Conservation (phyloP, 2,329 filamentous ascomycete genomes). For the Neopestalotiopsis rosae region DNA sequence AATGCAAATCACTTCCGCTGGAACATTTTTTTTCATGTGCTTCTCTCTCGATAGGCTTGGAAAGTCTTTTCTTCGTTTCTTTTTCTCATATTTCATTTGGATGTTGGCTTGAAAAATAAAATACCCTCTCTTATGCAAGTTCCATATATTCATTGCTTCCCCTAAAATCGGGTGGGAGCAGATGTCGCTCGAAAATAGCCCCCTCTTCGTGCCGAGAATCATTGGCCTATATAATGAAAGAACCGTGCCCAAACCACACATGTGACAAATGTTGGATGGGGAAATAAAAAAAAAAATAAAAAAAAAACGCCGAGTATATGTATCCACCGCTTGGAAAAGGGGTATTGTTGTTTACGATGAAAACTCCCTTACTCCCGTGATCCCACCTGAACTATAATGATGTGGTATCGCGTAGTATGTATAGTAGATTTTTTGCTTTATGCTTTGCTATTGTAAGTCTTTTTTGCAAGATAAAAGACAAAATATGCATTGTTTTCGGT, state of each 20-base stretch:
- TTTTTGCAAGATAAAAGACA: background rate
- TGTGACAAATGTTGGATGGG: background rate
- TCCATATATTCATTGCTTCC: too few relatives aligned
- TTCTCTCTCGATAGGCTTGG: background rate
- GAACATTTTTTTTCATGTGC: too few relatives aligned
- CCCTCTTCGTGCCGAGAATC: background rate
- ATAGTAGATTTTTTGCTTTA: background rate
- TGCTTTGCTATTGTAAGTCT: too few relatives aligned
- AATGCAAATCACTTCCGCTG: too few relatives aligned
- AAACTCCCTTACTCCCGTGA: background rate
- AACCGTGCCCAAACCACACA: background rate
- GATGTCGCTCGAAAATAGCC: background rate
- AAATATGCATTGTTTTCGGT: background rate
- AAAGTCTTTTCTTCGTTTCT: background rate
- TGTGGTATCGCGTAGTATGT: too few relatives aligned
- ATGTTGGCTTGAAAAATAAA: background rate
- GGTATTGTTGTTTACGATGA: background rate
- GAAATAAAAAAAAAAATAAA: background rate
- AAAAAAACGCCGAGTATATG: constrained; percentile 2
- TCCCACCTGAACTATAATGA: background rate
- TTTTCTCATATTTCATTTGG: background rate
- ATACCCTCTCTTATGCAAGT: background rate
- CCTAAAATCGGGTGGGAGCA: too few relatives aligned
- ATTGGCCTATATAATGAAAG: background rate
- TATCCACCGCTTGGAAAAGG: background rate